Base-by-base conservation (phyloP, 768 basidiomycete genomes). In the Hygrocybe punicea region DNA sequence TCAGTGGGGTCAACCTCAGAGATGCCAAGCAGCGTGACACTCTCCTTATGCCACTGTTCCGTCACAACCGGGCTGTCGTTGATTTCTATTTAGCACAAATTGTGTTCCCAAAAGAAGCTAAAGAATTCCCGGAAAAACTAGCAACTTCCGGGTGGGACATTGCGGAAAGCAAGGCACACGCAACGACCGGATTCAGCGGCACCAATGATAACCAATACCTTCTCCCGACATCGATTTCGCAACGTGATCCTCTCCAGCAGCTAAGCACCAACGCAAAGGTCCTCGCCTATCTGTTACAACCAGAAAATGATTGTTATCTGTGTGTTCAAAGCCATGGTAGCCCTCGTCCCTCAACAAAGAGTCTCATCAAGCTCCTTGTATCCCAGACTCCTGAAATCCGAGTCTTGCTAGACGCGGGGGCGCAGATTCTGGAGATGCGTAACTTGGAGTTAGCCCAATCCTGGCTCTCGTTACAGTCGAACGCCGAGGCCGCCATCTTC, bases 371-470 rank as follows among this genome's bases (percentile, higher is more conserved):
- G 1, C 55, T 67, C 17, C 14, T 84, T 3, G 68, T 71, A 10
- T 17, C 55, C 0, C 71, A 79, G 58, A 52, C 53, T 1, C 76
- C 74, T 3, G 63, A 69, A 19, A 69, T 83, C 24, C 71, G 71
- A 21, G 80, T 83, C 6, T 64, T 84, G n/a, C 65, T 84, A 14
- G 82, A 84, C 44, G 82, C 84, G 11, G 83, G 82, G 2, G 82
- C 82, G 0, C 82, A 84, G 58, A 78, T 84, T 67, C 66, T 84
- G 6, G 81, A 84, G 42, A 67, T 81, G 55, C 65, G 70, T 19
- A 84, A 81, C 57, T 36, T 61, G 2, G 68, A 78, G 24, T 52
- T 84, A 5, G 78, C 71, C 3, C 36, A 53, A n/a, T 45, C 61
- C 2, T 84, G 82, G 83, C 64, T 84, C 4, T 57, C 51, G n/a